Percentiles rank a stretch among this genome's conserved stretches.
Evolutionary conservation across 768 basidiomycete genomes (phyloP).

Genomic region (Suillus lakei): DNA sequence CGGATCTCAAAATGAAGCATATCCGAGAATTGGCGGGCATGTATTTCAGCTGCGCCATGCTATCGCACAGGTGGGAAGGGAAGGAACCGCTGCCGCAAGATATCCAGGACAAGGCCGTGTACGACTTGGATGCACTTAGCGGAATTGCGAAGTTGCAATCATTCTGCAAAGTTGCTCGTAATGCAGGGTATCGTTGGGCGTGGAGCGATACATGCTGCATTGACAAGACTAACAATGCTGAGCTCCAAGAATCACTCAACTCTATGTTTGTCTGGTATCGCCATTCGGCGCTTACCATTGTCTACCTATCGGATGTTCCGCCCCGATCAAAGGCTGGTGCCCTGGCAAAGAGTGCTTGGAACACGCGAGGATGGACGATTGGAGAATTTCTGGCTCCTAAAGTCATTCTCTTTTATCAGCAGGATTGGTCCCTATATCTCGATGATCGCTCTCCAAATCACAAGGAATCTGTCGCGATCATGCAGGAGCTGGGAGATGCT

Average conservation of each 20-base stretch:
- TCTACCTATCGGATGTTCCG: background rate
- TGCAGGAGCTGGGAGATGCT: background rate
- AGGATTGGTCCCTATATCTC: background rate
- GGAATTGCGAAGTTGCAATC: constrained; percentile 1
- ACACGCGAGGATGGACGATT: constrained; percentile 1
- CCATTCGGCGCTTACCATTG: background rate
- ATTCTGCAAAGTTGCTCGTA: background rate
- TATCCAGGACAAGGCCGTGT: background rate
- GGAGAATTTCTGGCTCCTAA: background rate
- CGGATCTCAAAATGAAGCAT: background rate
- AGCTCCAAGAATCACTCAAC: constrained; percentile 10
- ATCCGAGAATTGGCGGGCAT: background rate
- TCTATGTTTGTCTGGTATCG: background rate
- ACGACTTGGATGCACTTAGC: background rate
- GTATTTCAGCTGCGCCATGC: constrained; percentile 2
- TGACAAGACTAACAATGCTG: constrained; percentile 19
- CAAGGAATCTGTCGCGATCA: background rate
- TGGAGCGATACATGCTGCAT: constrained; percentile 11
- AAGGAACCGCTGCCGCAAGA: constrained; percentile 3
- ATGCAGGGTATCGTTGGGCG: background rate
- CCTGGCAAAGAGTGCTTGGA: background rate
- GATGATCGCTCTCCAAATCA: background rate
- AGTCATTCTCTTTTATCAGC: background rate
- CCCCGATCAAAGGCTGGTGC: background rate
- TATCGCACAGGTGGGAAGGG: constrained; percentile 9